Percentiles rank a stretch among this genome's conserved stretches.
phyloP scores from a whole-genome alignment of 78 protist genomes.

The Dictyostelium capitatum region DNA sequence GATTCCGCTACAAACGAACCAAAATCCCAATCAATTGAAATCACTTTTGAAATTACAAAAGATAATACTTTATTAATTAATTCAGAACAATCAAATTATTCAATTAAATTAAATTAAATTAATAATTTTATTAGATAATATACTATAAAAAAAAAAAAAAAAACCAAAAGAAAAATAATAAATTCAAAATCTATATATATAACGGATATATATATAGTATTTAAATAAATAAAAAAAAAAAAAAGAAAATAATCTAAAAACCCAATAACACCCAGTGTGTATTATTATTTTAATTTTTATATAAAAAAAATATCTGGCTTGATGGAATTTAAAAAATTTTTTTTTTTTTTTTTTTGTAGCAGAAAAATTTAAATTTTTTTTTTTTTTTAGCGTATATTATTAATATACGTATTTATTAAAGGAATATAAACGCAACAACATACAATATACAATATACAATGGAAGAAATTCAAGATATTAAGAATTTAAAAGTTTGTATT shows the following conservation, averaged over 20 bases:
- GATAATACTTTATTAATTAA: conserved; percentile 2
- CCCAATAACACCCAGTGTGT: no score
- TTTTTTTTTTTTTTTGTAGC: neutral
- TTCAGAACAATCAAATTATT: conserved; percentile 12
- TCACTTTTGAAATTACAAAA: conserved; percentile 25
- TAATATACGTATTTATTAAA: no score
- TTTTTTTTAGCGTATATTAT: no score
- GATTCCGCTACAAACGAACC: neutral
- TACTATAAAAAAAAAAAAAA: neutral
- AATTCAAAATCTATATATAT: no score
- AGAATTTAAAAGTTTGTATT: neutral
- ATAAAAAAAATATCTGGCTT: no score
- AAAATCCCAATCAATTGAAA: neutral
- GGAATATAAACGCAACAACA: no score
- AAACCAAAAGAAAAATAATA: neutral
- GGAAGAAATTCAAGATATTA: neutral
- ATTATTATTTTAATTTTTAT: no score
- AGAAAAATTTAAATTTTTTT: neutral
- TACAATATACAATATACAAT: no score
- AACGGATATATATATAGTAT: neutral
- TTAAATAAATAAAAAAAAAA: neutral
- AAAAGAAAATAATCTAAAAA: neutral
- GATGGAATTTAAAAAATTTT: neutral
- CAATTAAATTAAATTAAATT: neutral
- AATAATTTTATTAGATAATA: no score